Percentiles rank a stretch among this genome's conserved stretches.
These are phyloP conservation scores for Mycogone perniciosa DNA, from an alignment of 2,329 filamentous ascomycete genomes.

Conservation along the genomic window DNA sequence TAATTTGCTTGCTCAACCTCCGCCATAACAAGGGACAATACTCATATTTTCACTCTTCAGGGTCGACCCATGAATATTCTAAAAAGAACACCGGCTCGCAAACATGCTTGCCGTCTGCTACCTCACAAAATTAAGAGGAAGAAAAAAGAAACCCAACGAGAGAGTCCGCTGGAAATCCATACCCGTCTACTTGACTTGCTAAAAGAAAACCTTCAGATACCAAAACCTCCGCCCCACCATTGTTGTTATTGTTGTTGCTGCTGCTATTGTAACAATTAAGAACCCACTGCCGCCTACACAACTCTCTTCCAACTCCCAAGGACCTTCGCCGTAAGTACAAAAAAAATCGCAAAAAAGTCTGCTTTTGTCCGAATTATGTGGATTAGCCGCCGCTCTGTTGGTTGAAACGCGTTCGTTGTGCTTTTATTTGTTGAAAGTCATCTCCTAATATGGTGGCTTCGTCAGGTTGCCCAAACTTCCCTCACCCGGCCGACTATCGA, in stretches of 20 bases:
- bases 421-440: not conserved
- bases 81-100: no score
- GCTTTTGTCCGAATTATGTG: not conserved
- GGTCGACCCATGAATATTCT: no score
- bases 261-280: not conserved
- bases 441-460: constrained; percentile 42
- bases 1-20: no score
- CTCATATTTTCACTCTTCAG: no score
- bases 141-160: no score
- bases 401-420: no score
- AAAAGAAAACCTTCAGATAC: not conserved
- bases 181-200: no score
- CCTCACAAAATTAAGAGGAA: no score
- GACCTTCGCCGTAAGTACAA: not conserved
- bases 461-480: constrained; percentile 39
- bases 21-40: no score
- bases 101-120: no score
- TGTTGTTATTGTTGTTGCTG: not conserved
- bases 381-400: no score
- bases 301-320: not conserved
- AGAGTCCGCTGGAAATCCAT: no score
- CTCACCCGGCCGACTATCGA: constrained; percentile 43
- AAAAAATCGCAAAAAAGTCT: not conserved
- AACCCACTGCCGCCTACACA: not conserved
- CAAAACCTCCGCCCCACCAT: not conserved